Evolutionary conservation across 306 rosid genomes (phyloP).

Genomic region (Glycine tomentella): DNA sequence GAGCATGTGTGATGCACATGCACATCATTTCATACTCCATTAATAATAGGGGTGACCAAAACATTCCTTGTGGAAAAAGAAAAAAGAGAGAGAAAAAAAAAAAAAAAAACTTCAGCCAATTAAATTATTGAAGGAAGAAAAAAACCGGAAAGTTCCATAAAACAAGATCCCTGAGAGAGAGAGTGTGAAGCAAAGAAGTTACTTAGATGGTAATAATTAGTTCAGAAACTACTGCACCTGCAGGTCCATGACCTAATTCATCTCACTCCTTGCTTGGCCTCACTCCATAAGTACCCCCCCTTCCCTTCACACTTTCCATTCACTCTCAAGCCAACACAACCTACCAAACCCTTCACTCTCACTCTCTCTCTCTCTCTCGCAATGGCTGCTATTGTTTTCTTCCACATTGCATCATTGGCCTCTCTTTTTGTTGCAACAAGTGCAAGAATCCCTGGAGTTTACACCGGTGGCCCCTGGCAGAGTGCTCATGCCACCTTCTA

Average conservation of each 20-base stretch:
- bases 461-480: slow-evolving; percentile 77
- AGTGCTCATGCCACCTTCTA: slow-evolving; percentile 96
- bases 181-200: slow-evolving; percentile 3
- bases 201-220: slow-evolving; percentile 44
- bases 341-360: neutral
- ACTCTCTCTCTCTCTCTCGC: slow-evolving; percentile 39
- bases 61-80: slow-evolving; percentile 29
- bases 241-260: slow-evolving; percentile 41
- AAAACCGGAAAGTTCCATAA: neutral
- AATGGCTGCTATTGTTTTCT: slow-evolving; percentile 63
- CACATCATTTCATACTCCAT: slow-evolving; percentile 47
- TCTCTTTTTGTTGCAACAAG: slow-evolving; percentile 53
- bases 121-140: neutral
- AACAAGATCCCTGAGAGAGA: neutral
- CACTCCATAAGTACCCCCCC: slow-evolving; percentile 77
- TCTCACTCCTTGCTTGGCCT: slow-evolving; percentile 31
- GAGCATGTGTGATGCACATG: slow-evolving; percentile 57
- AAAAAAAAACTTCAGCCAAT: neutral
- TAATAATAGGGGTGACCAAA: slow-evolving; percentile 15
- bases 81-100: neutral
- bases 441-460: slow-evolving; percentile 83
- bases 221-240: slow-evolving; percentile 36
- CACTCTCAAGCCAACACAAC: slow-evolving; percentile 46
- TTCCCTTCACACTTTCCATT: slow-evolving; percentile 53
- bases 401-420: slow-evolving; percentile 60